A percentile compares a stretch with the other conserved stretches of the same genome.
Evolutionary conservation across 2,329 filamentous ascomycete genomes (phyloP).

Genomic region (Graphiopsis chlorocephala): DNA sequence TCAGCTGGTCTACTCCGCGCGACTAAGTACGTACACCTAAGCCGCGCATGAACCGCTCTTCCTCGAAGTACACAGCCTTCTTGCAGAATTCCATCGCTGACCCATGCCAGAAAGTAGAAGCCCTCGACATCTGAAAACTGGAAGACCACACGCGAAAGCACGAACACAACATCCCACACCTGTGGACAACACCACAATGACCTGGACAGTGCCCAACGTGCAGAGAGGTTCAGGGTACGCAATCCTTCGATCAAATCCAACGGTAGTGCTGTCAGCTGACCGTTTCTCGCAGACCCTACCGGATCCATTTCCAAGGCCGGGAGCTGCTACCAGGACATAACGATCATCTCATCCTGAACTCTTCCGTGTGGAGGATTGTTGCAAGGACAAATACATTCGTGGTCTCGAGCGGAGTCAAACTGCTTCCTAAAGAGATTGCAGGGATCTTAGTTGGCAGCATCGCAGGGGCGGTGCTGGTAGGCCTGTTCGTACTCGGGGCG

Average conservation of each 20-base stretch:
- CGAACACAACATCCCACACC: too few relatives aligned
- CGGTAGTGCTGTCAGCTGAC: background rate
- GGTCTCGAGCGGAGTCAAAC: background rate
- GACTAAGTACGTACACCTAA: too few relatives aligned
- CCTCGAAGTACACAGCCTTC: too few relatives aligned
- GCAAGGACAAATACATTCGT: background rate
- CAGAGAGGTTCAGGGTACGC: background rate
- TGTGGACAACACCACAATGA: background rate
- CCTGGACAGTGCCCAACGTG: background rate
- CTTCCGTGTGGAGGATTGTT: background rate
- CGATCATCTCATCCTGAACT: background rate
- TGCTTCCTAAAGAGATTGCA: background rate
- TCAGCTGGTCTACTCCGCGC: too few relatives aligned
- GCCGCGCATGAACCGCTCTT: too few relatives aligned
- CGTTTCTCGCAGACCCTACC: background rate
- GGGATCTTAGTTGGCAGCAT: background rate
- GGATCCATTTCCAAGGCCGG: background rate
- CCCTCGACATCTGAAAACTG: background rate
- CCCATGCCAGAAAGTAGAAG: too few relatives aligned
- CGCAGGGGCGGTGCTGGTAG: background rate
- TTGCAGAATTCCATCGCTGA: too few relatives aligned
- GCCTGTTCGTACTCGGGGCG: background rate
- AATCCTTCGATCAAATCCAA: background rate
- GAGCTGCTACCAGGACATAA: background rate
- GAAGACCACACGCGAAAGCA: background rate